Base-by-base conservation (phyloP, 805 yeast species). In the Clavispora vitiphila region DNA sequence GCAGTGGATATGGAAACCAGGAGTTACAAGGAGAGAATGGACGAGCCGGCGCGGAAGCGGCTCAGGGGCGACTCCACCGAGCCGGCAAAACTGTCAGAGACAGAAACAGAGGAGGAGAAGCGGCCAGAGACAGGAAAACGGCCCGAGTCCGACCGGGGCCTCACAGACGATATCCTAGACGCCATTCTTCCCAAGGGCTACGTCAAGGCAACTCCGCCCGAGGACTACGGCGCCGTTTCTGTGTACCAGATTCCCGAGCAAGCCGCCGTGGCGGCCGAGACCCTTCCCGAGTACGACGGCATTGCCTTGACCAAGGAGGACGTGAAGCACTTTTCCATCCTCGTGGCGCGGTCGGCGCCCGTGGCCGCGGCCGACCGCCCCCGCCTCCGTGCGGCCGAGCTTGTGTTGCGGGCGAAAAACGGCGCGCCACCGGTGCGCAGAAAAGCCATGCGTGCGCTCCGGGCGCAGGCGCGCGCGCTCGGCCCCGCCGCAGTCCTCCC, bases 401-500 rank as follows among this genome's bases (percentile, higher is more conserved):
- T 87, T 20, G 62, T 91, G 15, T 61, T 89, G 19, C 77, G 76
- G 48, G 72, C 89, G 32, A 89, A 88, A 55, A 89, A 90, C 59
- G 96, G 96, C 3, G 64, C 80, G 15, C 85, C 86, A 6, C 60
- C 69, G 0, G 69, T 72, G 7, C 72, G 99, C 38, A 90, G 86
- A 55, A 62, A 65, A 12, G 82, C 96, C 0, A 59, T 87, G 61
- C 70, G 90, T 42, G 71, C 76, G 31, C 59, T 90, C 19, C 76
- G 84, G 2, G 87, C 80, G 36, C 73, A 74, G 45, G 82, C 93
- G 0, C 62, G 70, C 7, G 66, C 62, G 11, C 77, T 81, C 51
- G 96, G 96, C 0, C 83, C 96, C 0, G 74, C 77, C 36, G 55
- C 79, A 0, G 59, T 90, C 12, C 82, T 90, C 52, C 76, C 78